Evolutionary conservation across 176 grass and related monocot species (phyloP).

Genomic region (Musa schizocarpa): DNA sequence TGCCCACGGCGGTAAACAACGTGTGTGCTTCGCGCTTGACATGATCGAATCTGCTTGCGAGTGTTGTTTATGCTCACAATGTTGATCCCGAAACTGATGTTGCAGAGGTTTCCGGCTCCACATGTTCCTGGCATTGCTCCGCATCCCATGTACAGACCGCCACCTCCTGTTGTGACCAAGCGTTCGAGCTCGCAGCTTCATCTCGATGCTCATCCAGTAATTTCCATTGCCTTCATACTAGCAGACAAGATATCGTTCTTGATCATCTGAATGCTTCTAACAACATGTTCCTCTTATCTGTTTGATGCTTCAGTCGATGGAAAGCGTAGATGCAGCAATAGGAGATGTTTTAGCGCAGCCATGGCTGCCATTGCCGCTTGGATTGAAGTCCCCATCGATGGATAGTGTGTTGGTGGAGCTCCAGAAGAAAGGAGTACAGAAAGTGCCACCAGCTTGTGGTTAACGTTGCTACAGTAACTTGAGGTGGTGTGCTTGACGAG

Average conservation of each 20-base stretch:
- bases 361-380: slow-evolving; percentile 89
- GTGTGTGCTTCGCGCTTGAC: too few species aligned
- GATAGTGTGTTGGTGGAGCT: slow-evolving; percentile 80
- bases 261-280: background rate
- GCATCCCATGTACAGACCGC: slow-evolving; percentile 45
- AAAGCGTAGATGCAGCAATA: slow-evolving; percentile 82
- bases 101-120: slow-evolving; percentile 50
- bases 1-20: slow-evolving; percentile 42
- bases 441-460: slow-evolving; percentile 26
- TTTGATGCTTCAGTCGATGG: slow-evolving; percentile 40
- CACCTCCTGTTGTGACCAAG: slow-evolving; percentile 12
- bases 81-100: too few species aligned
- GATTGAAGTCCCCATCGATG: slow-evolving; percentile 65
- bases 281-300: background rate
- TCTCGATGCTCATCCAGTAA: slow-evolving; percentile 66
- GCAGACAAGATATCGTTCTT: background rate
- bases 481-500: background rate
- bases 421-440: slow-evolving; percentile 66
- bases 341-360: slow-evolving; percentile 94
- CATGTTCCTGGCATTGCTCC: slow-evolving; percentile 39
- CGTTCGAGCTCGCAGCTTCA: slow-evolving; percentile 38
- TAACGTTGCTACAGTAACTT: background rate
- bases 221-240: background rate
- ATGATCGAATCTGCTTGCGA: too few species aligned
- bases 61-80: too few species aligned